Evolutionary conservation across 164 flowering plant species (phyloP), one percentile per base, ranked within the genome.

Genomic region (Hamamelis virginiana): DNA sequence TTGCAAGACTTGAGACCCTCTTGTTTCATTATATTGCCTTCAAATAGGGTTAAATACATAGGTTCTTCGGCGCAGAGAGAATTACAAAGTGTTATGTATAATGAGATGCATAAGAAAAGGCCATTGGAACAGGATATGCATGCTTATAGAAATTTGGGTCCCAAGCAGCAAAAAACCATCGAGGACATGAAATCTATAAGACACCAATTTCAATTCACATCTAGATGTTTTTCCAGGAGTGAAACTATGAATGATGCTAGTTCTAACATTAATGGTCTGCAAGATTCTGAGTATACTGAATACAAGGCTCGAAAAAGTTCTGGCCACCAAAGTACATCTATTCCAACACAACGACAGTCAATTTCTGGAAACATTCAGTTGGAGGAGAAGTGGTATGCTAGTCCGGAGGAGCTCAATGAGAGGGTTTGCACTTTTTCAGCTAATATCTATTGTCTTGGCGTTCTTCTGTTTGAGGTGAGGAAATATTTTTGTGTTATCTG

Each of bases 381-480:
- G 74, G 95, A 94, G 78, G 84, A 85, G 73, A 83, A 79, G 74
- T 94, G 97, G 97, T 94, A 94, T 75, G 57, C 74, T 64, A 82
- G 89, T 76, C 95, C 96, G 28, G 95, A 88, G 78, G 82, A 76
- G 81, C 67, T 76, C 14, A 65, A 47, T 71, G 87, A 67, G 15
- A 67, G 70, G 64, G 71, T 58, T 9, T 77, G 85, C 79, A 70
- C 89, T 18, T 72, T 78, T 63, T 76, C 84, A 28, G 86, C 98
- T 61, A 86, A 91, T 69, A 83, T 89, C 23, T 94, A 91, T 77
- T 41, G 80, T 58, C 86, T 94, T 11, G 98, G 98, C 45, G 84
- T 94, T 72, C 90, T 94, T 78, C 85, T 94, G 13, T 94, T 94
- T 80, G 97, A 94, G 98, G 98, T 90, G 64, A 23, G 84, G 53